Evolutionary conservation across 2,329 filamentous ascomycete genomes (phyloP).

Genomic region (Pseudocercospora vitis): DNA sequence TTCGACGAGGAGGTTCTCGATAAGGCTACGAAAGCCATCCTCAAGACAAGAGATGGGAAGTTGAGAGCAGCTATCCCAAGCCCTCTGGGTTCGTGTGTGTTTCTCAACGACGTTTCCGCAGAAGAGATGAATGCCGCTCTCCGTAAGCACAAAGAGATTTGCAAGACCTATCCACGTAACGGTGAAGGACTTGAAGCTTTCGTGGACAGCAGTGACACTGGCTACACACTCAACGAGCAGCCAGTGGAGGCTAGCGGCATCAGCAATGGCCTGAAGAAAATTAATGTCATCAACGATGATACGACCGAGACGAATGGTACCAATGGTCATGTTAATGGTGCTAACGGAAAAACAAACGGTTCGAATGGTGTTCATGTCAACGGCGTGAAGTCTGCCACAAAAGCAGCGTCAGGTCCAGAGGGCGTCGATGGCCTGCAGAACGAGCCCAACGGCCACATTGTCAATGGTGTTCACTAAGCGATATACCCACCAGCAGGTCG

Average conservation of each 20-base stretch:
- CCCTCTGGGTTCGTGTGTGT: slow-evolving; percentile 65
- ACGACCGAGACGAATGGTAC: slow-evolving; percentile 24
- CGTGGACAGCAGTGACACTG: slow-evolving; percentile 69
- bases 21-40: slow-evolving; percentile 65
- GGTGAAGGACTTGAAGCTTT: slow-evolving; percentile 68
- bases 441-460: slow-evolving; percentile 25
- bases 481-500: slow-evolving; percentile 1
- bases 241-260: slow-evolving; percentile 38
- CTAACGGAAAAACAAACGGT: slow-evolving; percentile 23
- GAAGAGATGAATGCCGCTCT: slow-evolving; percentile 64
- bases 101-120: slow-evolving; percentile 65
- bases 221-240: slow-evolving; percentile 53
- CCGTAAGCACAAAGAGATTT: slow-evolving; percentile 62
- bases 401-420: slow-evolving; percentile 37
- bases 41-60: slow-evolving; percentile 69
- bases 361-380: slow-evolving; percentile 21
- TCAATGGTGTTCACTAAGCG: slow-evolving; percentile 17
- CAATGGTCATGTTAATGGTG: slow-evolving; percentile 23
- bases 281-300: slow-evolving; percentile 40
- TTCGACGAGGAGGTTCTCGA: slow-evolving; percentile 67
- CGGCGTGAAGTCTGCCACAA: slow-evolving; percentile 29
- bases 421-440: slow-evolving; percentile 33
- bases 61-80: slow-evolving; percentile 68
- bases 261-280: slow-evolving; percentile 34
- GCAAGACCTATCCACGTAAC: slow-evolving; percentile 61